phyloP scores from a whole-genome alignment of 179 eudicot species.

The Dionaea muscipula region DNA sequence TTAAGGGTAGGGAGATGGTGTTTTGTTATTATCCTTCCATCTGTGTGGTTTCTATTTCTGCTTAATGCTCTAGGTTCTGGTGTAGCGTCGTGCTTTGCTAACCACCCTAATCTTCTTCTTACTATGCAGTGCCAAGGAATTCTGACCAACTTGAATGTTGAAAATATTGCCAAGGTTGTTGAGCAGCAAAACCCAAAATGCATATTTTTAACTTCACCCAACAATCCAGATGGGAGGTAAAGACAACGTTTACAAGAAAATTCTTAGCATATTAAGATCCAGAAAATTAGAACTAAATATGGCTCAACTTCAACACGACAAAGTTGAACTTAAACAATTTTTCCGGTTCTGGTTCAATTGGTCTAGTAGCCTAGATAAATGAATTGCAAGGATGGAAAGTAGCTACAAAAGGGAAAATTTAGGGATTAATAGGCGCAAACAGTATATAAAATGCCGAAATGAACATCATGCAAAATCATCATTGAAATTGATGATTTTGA shows the following conservation, averaged over 20 bases:
- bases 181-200: slow-evolving; percentile 79
- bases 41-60: background rate
- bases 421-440: too few relatives aligned
- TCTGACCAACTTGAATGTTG: slow-evolving; percentile 73
- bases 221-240: slow-evolving; percentile 98
- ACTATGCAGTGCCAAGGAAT: slow-evolving; percentile 60
- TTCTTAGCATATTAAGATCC: too few relatives aligned
- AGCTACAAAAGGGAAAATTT: too few relatives aligned
- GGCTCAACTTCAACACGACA: background rate
- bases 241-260: background rate
- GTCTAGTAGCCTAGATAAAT: too few relatives aligned
- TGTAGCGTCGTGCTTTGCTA: background rate
- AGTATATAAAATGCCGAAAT: too few relatives aligned
- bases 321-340: too few relatives aligned
- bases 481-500: too few relatives aligned
- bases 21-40: background rate
- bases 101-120: slow-evolving; percentile 4
- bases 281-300: too few relatives aligned
- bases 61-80: background rate
- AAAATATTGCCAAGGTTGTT: slow-evolving; percentile 45
- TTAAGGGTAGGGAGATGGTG: slow-evolving; percentile 51
- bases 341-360: too few relatives aligned
- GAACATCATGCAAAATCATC: too few relatives aligned
- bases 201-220: slow-evolving; percentile 91
- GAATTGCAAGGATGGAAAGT: too few relatives aligned